Evolutionary conservation across 129 eudicot species (phyloP).

Genomic region (Deinandra increscens): DNA sequence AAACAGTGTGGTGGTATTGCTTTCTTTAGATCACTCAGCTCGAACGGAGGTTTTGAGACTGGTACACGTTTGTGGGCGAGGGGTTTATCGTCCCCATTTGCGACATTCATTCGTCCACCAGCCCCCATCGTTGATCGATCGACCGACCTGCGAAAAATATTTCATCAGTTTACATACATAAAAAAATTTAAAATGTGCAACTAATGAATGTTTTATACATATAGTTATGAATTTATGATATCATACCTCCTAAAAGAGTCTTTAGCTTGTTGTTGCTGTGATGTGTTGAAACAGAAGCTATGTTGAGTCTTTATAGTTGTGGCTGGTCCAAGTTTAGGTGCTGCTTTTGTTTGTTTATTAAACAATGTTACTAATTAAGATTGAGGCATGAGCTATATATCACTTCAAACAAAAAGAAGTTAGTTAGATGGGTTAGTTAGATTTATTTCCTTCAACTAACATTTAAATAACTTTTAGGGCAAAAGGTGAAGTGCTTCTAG

Average conservation of each 20-base stretch:
- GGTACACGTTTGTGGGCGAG: conserved; percentile 13
- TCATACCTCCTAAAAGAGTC: not conserved
- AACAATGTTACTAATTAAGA: not conserved
- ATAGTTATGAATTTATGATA: not conserved
- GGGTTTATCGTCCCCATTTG: not conserved
- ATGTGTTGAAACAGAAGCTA: conserved; percentile 9
- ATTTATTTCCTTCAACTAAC: not conserved
- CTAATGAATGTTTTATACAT: not conserved
- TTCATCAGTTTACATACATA: not conserved
- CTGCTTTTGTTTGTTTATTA: not conserved
- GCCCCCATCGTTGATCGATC: conserved; percentile 17
- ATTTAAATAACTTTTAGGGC: too few relatives aligned
- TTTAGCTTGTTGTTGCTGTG: not conserved
- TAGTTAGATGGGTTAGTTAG: conserved; percentile 13
- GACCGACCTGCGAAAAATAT: not conserved
- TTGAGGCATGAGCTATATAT: not conserved
- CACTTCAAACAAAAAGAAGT: not conserved
- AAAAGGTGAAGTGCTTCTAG: too few relatives aligned
- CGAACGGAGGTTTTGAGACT: conserved; percentile 31
- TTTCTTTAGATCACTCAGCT: conserved; percentile 33
- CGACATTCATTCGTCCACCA: conserved; percentile 13
- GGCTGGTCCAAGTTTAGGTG: conserved; percentile 4
- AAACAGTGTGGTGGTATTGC: conserved; percentile 41
- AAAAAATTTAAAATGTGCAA: not conserved
- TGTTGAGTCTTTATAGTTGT: conserved; percentile 8